Evolutionary conservation across 345 rosid species (phyloP).

Genomic region (Leavenworthia alabamica): DNA sequence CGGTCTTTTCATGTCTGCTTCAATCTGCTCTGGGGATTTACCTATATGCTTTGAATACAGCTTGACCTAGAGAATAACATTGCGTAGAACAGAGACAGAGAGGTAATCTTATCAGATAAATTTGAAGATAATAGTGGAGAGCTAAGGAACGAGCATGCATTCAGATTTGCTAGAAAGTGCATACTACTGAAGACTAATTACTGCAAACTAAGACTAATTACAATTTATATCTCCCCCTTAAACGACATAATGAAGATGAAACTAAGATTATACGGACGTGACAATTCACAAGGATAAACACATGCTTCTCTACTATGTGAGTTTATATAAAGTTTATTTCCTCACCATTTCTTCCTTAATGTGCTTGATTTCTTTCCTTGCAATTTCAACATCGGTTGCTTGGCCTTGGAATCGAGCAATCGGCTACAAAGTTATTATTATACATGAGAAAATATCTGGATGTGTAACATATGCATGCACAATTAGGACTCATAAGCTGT

Average conservation of each 20-base stretch:
- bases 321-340: constrained; percentile 8
- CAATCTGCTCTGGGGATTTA: constrained; percentile 73
- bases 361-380: constrained; percentile 64
- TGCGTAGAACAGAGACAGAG: background rate
- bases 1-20: constrained; percentile 72
- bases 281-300: background rate
- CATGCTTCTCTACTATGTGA: constrained; percentile 4
- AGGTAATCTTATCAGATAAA: background rate
- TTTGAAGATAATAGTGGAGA: background rate
- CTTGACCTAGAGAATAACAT: constrained; percentile 42
- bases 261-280: background rate
- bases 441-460: background rate
- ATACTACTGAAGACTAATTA: background rate
- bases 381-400: constrained; percentile 74
- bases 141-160: background rate
- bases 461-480: constrained; percentile 10
- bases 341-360: constrained; percentile 76
- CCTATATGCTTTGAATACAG: constrained; percentile 65
- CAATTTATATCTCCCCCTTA: background rate
- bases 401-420: constrained; percentile 93
- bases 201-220: background rate
- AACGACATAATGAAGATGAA: background rate
- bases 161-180: background rate
- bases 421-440: constrained; percentile 59
- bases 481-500: background rate